Percentiles rank a stretch among this genome's conserved stretches.
These are phyloP conservation scores for Parathielavia appendiculata DNA, from an alignment of 495 filamentous ascomycete genomes.

Conservation along the genomic window DNA sequence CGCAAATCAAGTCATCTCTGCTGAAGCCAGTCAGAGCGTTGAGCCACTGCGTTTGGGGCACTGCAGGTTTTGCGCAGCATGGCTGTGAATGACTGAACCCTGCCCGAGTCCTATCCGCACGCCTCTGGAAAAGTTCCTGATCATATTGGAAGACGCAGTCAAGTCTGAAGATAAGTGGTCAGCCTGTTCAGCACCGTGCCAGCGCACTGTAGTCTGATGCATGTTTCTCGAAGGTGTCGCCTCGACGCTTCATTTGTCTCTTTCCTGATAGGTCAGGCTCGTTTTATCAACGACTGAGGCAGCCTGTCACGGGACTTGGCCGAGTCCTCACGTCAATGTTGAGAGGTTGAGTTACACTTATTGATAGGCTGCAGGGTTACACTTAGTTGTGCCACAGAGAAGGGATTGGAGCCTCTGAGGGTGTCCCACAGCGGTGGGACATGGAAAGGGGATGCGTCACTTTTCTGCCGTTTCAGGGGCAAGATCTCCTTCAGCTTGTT, in stretches of 20 bases:
- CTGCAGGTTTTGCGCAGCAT: conserved; percentile 2
- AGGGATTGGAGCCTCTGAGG: no score
- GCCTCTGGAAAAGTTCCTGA: not conserved
- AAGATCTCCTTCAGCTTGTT: not conserved
- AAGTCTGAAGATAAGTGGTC: not conserved
- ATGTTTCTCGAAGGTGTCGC: not conserved
- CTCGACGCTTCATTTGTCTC: not conserved
- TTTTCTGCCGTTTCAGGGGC: not conserved
- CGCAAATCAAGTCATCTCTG: not conserved
- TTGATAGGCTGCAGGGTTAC: conserved; percentile 1
- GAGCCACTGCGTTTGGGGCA: not conserved
- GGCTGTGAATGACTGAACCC: not conserved
- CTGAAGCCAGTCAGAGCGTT: not conserved
- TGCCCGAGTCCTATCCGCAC: not conserved
- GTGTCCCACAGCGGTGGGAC: not conserved
- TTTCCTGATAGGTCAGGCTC: not conserved
- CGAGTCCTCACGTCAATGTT: not conserved
- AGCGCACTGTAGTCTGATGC: conserved; percentile 3
- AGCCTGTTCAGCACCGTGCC: conserved; percentile 1
- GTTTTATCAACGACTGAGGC: conserved; percentile 10
- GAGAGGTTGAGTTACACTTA: conserved; percentile 9
- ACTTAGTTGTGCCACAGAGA: not conserved
- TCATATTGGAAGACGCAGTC: not conserved
- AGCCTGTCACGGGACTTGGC: conserved; percentile 9
- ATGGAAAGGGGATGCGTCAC: not conserved